Evolutionary conservation across 441 rosid genomes (phyloP).

Genomic region (Euphorbia schlechtendalii): DNA sequence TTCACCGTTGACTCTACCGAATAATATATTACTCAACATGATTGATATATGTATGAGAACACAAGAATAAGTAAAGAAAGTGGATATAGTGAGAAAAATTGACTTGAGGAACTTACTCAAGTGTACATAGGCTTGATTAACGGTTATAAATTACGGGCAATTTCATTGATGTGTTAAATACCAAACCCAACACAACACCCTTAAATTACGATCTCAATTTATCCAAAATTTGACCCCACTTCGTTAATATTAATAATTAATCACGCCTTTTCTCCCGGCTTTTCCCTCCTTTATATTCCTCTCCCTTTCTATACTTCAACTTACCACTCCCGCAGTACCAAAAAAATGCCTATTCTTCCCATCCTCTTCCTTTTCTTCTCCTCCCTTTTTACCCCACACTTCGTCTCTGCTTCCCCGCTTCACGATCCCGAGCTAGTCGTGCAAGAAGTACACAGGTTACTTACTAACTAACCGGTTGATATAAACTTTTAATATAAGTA

Average conservation of each 20-base stretch:
- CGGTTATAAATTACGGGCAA: constrained; percentile 28
- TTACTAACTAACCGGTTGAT: neutral
- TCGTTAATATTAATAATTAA: constrained; percentile 21
- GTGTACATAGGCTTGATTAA: constrained; percentile 23
- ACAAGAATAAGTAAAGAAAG: neutral
- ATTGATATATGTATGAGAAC: constrained; percentile 8
- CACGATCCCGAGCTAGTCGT: constrained; percentile 60
- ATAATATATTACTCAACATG: too few species aligned
- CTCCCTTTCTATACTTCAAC: neutral
- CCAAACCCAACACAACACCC: constrained; percentile 15
- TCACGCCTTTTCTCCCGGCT: constrained; percentile 61
- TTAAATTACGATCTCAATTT: constrained; percentile 39
- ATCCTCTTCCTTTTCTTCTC: constrained; percentile 13
- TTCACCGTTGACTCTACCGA: too few species aligned
- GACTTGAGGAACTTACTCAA: constrained; percentile 16
- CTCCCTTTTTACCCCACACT: constrained; percentile 18
- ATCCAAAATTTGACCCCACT: constrained; percentile 24
- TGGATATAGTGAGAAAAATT: constrained; percentile 19
- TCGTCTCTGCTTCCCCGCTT: constrained; percentile 39
- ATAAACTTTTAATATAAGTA: neutral
- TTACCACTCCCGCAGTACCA: neutral
- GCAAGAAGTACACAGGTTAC: constrained; percentile 64
- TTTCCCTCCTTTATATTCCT: constrained; percentile 28
- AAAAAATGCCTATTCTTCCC: constrained; percentile 21
- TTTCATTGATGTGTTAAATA: neutral